A percentile compares a stretch with the other conserved stretches of the same genome.
These are phyloP conservation scores for Thyridium curvatum DNA, from an alignment of 2,329 filamentous ascomycete species.

Conservation along the genomic window DNA sequence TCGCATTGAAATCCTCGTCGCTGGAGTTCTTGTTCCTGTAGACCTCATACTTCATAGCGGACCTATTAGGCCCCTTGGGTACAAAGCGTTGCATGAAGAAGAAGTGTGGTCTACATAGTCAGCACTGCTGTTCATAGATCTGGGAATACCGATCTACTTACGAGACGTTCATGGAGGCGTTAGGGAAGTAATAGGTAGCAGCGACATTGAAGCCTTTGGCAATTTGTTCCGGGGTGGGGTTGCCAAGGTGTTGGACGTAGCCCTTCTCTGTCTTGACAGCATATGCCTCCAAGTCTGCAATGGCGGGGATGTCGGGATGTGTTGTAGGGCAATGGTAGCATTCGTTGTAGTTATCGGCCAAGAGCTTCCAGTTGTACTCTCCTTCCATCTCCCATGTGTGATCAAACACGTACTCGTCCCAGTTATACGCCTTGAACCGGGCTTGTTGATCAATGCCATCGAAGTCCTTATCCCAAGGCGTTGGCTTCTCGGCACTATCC, in stretches of 20 bases:
- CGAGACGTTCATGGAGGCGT: slow-evolving; percentile 43
- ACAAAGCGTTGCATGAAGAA: slow-evolving; percentile 60
- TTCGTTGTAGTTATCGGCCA: slow-evolving; percentile 60
- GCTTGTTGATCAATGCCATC: slow-evolving; percentile 36
- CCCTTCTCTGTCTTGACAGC: slow-evolving; percentile 39
- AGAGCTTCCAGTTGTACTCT: slow-evolving; percentile 54
- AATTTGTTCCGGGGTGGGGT: slow-evolving; percentile 40
- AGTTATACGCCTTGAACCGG: slow-evolving; percentile 38
- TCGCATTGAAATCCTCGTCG: slow-evolving; percentile 51
- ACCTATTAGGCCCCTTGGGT: slow-evolving; percentile 41
- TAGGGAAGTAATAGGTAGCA: slow-evolving; percentile 43
- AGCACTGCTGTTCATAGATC: too few species aligned
- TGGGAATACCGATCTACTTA: slow-evolving; percentile 22
- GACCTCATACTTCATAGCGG: slow-evolving; percentile 56
- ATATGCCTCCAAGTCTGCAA: slow-evolving; percentile 53
- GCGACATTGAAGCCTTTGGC: slow-evolving; percentile 37
- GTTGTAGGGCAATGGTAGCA: slow-evolving; percentile 58
- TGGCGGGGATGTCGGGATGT: slow-evolving; percentile 49
- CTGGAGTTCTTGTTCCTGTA: slow-evolving; percentile 54
- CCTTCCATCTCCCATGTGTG: slow-evolving; percentile 51
- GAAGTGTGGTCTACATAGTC: slow-evolving; percentile 49
- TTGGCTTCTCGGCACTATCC: slow-evolving; percentile 28
- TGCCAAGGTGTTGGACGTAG: slow-evolving; percentile 44
- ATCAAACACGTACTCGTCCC: slow-evolving; percentile 49
- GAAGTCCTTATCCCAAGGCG: slow-evolving; percentile 48